Percentiles rank a stretch among this genome's conserved stretches.
Evolutionary conservation across 2,329 filamentous ascomycete species (phyloP).

Genomic region (Volutella citrinella): DNA sequence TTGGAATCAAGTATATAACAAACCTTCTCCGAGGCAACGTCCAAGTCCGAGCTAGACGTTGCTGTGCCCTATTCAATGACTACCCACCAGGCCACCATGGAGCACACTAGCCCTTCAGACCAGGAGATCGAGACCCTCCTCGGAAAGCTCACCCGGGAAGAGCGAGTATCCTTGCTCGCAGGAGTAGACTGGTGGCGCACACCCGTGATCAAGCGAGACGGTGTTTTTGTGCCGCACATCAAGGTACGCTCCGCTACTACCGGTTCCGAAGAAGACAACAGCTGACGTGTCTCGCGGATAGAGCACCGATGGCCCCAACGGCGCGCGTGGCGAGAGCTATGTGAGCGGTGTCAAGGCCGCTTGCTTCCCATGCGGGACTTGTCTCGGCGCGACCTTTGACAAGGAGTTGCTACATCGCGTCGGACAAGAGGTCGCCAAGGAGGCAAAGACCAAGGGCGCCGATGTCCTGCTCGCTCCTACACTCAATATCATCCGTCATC

Average conservation of each 20-base stretch:
- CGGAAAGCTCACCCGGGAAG: constrained; percentile 2
- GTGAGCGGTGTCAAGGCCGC: constrained; percentile 20
- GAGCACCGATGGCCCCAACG: constrained; percentile 25
- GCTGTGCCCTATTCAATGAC: neutral
- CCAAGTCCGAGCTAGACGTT: no score
- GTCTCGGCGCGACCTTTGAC: constrained; percentile 60
- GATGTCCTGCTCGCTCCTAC: constrained; percentile 67
- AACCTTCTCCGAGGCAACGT: no score
- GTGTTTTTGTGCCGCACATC: constrained; percentile 7
- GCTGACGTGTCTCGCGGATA: no score
- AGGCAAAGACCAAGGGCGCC: constrained; percentile 54
- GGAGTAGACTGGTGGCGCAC: constrained; percentile 12
- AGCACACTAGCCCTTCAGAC: no score
- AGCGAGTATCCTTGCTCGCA: constrained; percentile 3
- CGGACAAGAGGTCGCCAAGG: constrained; percentile 56
- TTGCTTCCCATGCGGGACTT: constrained; percentile 23
- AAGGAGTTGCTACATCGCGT: constrained; percentile 50
- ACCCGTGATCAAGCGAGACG: constrained; percentile 4
- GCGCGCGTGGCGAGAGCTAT: constrained; percentile 23
- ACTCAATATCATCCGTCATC: constrained; percentile 41
- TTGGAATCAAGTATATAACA: no score
- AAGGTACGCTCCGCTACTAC: constrained; percentile 5
- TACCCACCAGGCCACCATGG: neutral
- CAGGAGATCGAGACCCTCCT: neutral
- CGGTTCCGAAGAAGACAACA: neutral